phyloP scores from a whole-genome alignment of 23 red algal genomes.

The Gracilariopsis chorda region DNA sequence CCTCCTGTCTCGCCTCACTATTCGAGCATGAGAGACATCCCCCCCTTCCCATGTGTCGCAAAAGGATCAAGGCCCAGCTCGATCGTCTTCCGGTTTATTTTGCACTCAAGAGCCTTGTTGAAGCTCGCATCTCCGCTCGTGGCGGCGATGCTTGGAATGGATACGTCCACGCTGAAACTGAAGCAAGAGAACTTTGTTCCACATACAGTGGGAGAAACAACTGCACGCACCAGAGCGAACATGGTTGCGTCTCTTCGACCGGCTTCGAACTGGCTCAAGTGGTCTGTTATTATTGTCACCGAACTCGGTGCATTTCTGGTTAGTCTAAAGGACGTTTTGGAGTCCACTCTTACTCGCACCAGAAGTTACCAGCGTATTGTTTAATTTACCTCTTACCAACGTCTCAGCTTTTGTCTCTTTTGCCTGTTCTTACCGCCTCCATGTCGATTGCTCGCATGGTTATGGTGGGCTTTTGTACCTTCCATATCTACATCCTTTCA shows the following conservation, averaged over 20 bases:
- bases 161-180: conserved; percentile 37
- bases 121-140: conserved; percentile 19
- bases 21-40: conserved; percentile 51
- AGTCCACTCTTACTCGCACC: conserved; percentile 4
- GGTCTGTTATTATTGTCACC: conserved; percentile 66
- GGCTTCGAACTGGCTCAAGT: conserved; percentile 70
- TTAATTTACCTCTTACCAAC: too few relatives aligned
- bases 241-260: conserved; percentile 29
- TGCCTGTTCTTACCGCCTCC: too few relatives aligned
- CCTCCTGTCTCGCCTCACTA: conserved; percentile 37
- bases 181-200: conserved; percentile 22
- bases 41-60: conserved; percentile 51
- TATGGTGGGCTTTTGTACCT: too few relatives aligned
- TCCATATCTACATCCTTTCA: too few relatives aligned
- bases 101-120: conserved; percentile 45
- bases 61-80: conserved; percentile 16
- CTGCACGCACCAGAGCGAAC: not conserved
- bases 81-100: conserved; percentile 61
- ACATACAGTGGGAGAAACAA: not conserved
- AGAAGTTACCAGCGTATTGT: conserved; percentile 57
- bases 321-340: conserved; percentile 66
- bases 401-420: too few relatives aligned
- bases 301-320: conserved; percentile 72
- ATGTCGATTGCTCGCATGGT: too few relatives aligned
- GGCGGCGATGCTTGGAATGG: conserved; percentile 24